These are phyloP conservation scores for Viridothelium virens DNA, from an alignment of 495 filamentous ascomycete genomes.

Conservation along the genomic window DNA sequence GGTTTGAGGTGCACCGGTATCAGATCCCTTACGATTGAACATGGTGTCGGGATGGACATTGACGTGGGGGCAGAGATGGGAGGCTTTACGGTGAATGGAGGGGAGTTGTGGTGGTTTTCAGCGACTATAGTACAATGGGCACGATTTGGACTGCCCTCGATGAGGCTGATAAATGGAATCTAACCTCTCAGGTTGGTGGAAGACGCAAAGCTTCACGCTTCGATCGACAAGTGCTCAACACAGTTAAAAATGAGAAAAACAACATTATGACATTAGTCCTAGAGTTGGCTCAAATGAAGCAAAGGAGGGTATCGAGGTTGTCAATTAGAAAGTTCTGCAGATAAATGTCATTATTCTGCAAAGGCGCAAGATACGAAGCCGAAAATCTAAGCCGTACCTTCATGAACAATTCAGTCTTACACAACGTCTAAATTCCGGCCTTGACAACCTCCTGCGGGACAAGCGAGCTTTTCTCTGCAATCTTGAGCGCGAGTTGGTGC, in stretches of 20 bases:
- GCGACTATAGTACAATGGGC: background rate
- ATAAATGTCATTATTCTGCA: background rate
- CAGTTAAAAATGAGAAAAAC: background rate
- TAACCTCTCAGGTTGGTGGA: background rate
- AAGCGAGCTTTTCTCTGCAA: slow-evolving; percentile 21
- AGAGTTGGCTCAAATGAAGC: background rate
- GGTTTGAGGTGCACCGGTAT: background rate
- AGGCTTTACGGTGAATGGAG: background rate
- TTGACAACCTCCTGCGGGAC: slow-evolving; percentile 16
- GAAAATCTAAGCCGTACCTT: background rate
- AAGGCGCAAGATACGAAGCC: background rate
- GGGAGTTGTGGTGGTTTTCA: background rate
- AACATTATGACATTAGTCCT: background rate
- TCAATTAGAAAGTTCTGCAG: background rate
- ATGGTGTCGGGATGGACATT: background rate
- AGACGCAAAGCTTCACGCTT: background rate
- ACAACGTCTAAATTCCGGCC: background rate
- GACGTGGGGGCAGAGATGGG: background rate
- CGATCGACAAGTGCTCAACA: background rate
- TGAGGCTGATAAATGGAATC: background rate
- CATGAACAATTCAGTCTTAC: background rate
- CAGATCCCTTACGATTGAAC: background rate
- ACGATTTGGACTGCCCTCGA: background rate
- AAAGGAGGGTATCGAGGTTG: background rate
- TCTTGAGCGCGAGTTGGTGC: slow-evolving; percentile 21